Evolutionary conservation across 495 filamentous ascomycete species (phyloP), one percentile per base, ranked within the genome.

Genomic region (Neurospora sp.): DNA sequence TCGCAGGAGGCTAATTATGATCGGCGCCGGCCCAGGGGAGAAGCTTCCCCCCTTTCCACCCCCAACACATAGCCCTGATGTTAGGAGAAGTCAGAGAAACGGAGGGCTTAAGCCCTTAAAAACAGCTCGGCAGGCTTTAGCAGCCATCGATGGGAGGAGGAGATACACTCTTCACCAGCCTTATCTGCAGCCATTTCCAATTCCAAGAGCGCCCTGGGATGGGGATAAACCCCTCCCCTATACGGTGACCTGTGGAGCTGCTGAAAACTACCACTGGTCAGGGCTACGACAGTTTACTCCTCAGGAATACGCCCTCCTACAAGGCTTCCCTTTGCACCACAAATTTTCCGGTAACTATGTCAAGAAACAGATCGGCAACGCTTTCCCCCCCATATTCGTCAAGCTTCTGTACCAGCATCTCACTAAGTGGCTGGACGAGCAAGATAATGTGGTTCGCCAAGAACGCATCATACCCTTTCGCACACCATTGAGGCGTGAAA

Each of bases 281-380:
- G 95, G 93, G 0, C 76, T 73, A n/a, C 80, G 95, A 0, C 79
- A 84, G 0, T 93, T 92, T 71, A 96, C 91, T 0, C 74, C 87
- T 0, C 87, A 91, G 0, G 96, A 99, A 74, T 87, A 91, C 41
- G 92, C 95, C 0, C 84, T 87, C 12, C 77, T 98, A 3, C 92
- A 96, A 72, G 89, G 89, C 0, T 98, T 97, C 69, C 93, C 94
- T 0, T 14, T 82, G 0, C 80, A 82, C 3, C 91, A 93, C 80
- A 78, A 82, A 3, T 97, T 97, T 73, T 75, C 80, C 0, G 81
- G 80, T 1, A 59, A 18, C 0, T 73, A 79, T 7, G 81, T 89
- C 3, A 88, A 87, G 72, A 90, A 85, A 74, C 93, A 96, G 77
- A 92, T 97, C 73, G 95, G 95, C 0, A 98, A 98, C 78, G 93